Evolutionary conservation across 176 grass and related monocot genomes (phyloP).

Genomic region (Oryza coarctata): DNA sequence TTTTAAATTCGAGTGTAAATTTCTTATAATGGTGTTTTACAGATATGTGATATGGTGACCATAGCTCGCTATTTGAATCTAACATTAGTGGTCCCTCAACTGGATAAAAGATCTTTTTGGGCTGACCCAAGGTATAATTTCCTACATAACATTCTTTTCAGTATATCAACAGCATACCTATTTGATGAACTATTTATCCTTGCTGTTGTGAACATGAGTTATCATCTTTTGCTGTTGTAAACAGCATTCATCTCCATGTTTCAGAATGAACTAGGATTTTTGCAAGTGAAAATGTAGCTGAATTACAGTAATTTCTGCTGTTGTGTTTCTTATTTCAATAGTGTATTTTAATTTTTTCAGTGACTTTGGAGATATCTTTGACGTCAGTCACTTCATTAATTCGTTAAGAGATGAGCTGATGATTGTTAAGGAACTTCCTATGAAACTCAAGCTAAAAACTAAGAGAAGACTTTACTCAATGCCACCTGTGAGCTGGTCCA

Average conservation of each 20-base stretch:
- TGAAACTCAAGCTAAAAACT: conserved; percentile 60
- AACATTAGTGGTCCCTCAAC: conserved; percentile 84
- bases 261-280: conserved; percentile 12
- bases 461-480: conserved; percentile 64
- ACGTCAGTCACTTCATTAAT: conserved; percentile 90
- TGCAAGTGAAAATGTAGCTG: neutral
- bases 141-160: neutral
- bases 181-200: neutral
- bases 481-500: conserved; percentile 94
- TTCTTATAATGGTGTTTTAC: conserved; percentile 32
- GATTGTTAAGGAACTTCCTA: conserved; percentile 79
- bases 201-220: neutral
- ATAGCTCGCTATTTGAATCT: conserved; percentile 85
- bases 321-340: neutral
- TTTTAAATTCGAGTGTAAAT: neutral
- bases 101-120: conserved; percentile 98
- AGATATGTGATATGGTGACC: conserved; percentile 99
- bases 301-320: neutral
- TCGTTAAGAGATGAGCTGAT: conserved; percentile 91
- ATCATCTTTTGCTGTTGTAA: neutral
- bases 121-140: conserved; percentile 83
- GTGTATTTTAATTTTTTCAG: conserved; percentile 36
- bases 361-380: conserved; percentile 96
- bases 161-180: neutral
- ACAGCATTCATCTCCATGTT: neutral